Percentiles rank a stretch among this genome's conserved stretches.
phyloP scores from a whole-genome alignment of 495 filamentous ascomycete genomes.

The Podospora appendiculata region DNA sequence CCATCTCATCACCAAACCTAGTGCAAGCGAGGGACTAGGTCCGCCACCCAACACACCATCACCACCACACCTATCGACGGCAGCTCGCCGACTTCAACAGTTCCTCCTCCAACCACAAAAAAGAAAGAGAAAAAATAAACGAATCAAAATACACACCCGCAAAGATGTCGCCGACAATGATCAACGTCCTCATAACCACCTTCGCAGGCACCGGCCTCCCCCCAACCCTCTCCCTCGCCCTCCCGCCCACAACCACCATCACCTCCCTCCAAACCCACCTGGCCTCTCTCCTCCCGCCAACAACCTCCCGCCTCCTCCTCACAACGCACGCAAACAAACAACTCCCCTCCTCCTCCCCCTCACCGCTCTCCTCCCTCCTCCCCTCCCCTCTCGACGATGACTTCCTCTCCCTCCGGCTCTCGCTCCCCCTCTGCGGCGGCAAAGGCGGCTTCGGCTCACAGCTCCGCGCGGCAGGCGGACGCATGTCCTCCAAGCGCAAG shows the following conservation, averaged over 20 bases:
- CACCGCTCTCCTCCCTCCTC: slow-evolving; percentile 45
- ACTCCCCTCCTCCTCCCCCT: slow-evolving; percentile 39
- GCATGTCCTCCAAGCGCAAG: slow-evolving; percentile 93
- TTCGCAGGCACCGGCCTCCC: slow-evolving; percentile 79
- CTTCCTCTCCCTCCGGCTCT: slow-evolving; percentile 75
- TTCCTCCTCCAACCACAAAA: not conserved
- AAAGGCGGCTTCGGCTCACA: slow-evolving; percentile 98
- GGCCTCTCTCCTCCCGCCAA: slow-evolving; percentile 53
- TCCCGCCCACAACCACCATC: slow-evolving; percentile 59
- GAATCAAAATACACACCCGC: not conserved
- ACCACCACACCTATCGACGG: not conserved
- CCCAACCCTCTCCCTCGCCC: slow-evolving; percentile 61
- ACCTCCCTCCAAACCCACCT: slow-evolving; percentile 57
- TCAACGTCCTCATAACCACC: slow-evolving; percentile 78
- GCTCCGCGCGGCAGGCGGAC: slow-evolving; percentile 89
- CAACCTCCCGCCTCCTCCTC: slow-evolving; percentile 52
- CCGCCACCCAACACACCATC: not conserved
- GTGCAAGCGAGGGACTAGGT: not conserved
- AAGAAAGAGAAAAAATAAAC: not conserved
- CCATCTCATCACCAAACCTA: too few relatives aligned
- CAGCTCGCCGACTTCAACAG: not conserved
- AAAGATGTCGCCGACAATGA: slow-evolving; percentile 37
- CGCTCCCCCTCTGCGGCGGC: slow-evolving; percentile 69
- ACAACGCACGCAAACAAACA: slow-evolving; percentile 75
- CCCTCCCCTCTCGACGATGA: slow-evolving; percentile 41